Evolutionary conservation across 768 basidiomycete species (phyloP), one percentile per base, ranked within the genome.

Genomic region (Tulasnella sp.): DNA sequence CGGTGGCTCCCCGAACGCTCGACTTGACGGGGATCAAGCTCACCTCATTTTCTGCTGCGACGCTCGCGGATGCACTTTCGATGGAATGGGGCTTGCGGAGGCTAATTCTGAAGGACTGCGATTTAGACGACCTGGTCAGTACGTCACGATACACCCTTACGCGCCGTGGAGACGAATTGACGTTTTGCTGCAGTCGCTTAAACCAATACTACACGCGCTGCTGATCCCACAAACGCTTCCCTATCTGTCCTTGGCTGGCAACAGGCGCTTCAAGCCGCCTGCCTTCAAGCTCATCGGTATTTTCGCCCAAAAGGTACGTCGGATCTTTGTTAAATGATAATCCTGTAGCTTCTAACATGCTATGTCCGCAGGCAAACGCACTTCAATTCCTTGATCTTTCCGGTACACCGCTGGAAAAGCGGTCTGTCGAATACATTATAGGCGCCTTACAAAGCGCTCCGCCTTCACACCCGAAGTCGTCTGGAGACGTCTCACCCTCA

Each of bases 71-170:
- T 80, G 88, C 97, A 16, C 88, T 98, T 75, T 87, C 88, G 8
- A 89, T 97, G 72, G 94, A 98, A 79, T 98, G 95, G 91, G 95
- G 95, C 0, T 81, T 97, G 22, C 84, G 90, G 34, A 95, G 94
- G 77, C 82, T 96, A 26, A 88, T 90, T 0, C 85, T 97, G 70
- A 87, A 92, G 47, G 90, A 91, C 78, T 98, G 95, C 77, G 88
- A 95, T 75, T 79, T 98, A 26, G 93, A 95, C 75, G 91, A 94
- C 67, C 84, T 85, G 73, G 94, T 94, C 77, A 72, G 86, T 80
- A 5, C 71, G 52, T 59, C 59, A 29, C 68, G n/a, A 22, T 32
- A 35, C 63, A 65, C 1, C 40, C 70, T 32, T 26, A n/a, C 26
- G 17, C 36, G 3, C 64, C 32, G 14, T 40, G 40, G 22, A 32